Conservation (phyloP, 2,329 filamentous ascomycete species). For the Sporothrix sp. region DNA sequence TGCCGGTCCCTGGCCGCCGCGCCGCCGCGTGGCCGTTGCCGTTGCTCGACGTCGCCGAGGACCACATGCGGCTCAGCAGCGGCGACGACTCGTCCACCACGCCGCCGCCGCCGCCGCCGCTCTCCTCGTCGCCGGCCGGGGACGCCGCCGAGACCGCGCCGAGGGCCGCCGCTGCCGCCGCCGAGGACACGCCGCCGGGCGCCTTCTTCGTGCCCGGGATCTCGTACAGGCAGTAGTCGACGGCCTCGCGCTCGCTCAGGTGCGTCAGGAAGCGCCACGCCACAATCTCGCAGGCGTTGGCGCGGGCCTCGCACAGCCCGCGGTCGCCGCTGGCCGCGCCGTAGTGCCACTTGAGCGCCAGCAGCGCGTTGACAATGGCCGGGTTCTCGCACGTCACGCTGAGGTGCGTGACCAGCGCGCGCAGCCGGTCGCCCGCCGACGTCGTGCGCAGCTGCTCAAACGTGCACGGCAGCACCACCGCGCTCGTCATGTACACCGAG, state of each 20-base stretch:
- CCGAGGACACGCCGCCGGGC: conserved; percentile 14
- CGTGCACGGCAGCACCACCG: conserved; percentile 53
- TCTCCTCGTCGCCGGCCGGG: conserved; percentile 14
- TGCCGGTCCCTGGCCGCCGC: conserved; percentile 27
- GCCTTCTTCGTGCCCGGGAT: conserved; percentile 40
- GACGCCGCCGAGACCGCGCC: not conserved
- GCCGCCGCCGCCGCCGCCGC: not conserved
- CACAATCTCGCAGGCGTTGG: conserved; percentile 68
- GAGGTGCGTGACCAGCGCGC: conserved; percentile 53
- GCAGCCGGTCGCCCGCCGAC: conserved; percentile 49
- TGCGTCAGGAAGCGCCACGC: conserved; percentile 68
- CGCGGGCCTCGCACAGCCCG: conserved; percentile 57
- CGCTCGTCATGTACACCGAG: conserved; percentile 51
- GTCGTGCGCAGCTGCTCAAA: conserved; percentile 67
- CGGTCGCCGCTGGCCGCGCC: conserved; percentile 52
- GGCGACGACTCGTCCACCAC: conserved; percentile 14
- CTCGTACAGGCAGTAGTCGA: conserved; percentile 66
- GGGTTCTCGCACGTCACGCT: conserved; percentile 54
- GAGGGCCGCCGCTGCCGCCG: not conserved
- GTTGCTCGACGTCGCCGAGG: not conserved
- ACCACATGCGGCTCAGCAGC: conserved; percentile 14
- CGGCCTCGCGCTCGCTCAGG: conserved; percentile 61
- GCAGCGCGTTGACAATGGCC: conserved; percentile 59
- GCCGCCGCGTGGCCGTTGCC: not conserved
- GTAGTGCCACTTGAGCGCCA: conserved; percentile 71